These are phyloP conservation scores for Aspergillus quadrilineatus DNA, from an alignment of 2,329 filamentous ascomycete genomes.

Conservation along the genomic window DNA sequence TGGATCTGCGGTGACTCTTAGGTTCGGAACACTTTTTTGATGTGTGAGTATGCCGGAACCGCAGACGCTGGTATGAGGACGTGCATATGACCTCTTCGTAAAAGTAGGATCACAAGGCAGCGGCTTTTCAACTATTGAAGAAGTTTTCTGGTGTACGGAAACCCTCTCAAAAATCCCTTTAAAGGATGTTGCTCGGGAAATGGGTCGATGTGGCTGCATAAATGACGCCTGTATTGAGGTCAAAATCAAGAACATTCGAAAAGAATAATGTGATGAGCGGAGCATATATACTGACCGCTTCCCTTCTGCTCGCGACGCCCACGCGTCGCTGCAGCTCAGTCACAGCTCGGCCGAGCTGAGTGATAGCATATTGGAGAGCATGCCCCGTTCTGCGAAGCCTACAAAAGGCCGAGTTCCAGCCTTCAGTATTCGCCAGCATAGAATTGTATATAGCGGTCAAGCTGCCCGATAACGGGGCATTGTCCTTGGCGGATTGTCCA, in stretches of 20 bases:
- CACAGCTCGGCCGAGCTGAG: conserved; percentile 72
- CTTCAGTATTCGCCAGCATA: conserved; percentile 90
- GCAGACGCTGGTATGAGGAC: conserved; percentile 14
- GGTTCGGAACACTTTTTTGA: conserved; percentile 21
- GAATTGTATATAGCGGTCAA: conserved; percentile 75
- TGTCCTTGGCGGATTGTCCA: conserved; percentile 60
- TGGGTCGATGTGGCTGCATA: conserved; percentile 12
- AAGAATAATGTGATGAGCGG: background rate
- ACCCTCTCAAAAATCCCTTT: conserved; percentile 25
- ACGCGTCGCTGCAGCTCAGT: conserved; percentile 84
- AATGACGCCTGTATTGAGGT: conserved; percentile 24
- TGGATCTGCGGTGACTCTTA: conserved; percentile 15
- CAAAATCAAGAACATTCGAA: background rate
- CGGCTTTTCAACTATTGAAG: conserved; percentile 28
- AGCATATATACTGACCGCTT: conserved; percentile 55
- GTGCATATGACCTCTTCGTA: conserved; percentile 10
- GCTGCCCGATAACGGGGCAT: conserved; percentile 58
- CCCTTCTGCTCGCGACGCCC: conserved; percentile 76
- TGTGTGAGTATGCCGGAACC: conserved; percentile 7
- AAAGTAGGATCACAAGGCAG: conserved; percentile 30
- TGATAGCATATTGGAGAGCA: conserved; percentile 66
- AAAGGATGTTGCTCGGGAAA: conserved; percentile 23
- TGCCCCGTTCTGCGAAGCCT: conserved; percentile 72
- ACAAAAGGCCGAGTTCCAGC: conserved; percentile 79
- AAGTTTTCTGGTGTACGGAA: conserved; percentile 6